These are phyloP conservation scores for Fusarium lateritium DNA, from an alignment of 2,329 filamentous ascomycete genomes.

Conservation along the genomic window DNA sequence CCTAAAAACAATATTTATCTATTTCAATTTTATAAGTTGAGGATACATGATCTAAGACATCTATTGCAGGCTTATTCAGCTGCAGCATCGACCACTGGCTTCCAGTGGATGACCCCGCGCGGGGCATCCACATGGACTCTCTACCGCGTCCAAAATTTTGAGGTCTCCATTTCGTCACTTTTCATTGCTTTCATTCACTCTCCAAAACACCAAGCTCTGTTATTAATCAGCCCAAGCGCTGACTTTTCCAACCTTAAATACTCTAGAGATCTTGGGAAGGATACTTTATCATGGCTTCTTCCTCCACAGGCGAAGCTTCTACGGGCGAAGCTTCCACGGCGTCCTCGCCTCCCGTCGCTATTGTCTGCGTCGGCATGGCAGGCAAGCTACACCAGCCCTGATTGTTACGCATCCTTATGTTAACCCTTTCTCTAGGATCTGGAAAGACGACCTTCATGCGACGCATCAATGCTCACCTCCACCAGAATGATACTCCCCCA, in stretches of 20 bases:
- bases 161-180: slow-evolving; percentile 43
- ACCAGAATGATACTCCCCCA: slow-evolving; percentile 83
- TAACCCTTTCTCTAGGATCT: slow-evolving; percentile 70
- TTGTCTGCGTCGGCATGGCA: slow-evolving; percentile 98
- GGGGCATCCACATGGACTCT: slow-evolving; percentile 44
- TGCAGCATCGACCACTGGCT: slow-evolving; percentile 15
- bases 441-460: slow-evolving; percentile 99
- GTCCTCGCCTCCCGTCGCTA: slow-evolving; percentile 74
- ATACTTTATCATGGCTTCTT: slow-evolving; percentile 52
- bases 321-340: slow-evolving; percentile 48
- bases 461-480: slow-evolving; percentile 93
- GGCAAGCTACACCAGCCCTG: slow-evolving; percentile 63
- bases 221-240: not conserved
- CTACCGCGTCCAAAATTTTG: slow-evolving; percentile 44
- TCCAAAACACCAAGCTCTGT: slow-evolving; percentile 6
- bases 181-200: slow-evolving; percentile 18
- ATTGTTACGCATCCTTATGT: slow-evolving; percentile 12
- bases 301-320: slow-evolving; percentile 47
- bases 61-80: slow-evolving; percentile 32
- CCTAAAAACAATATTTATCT: too few species aligned
- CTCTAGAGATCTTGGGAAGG: not conserved
- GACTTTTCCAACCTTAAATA: not conserved
- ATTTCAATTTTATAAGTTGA: not conserved
- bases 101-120: slow-evolving; percentile 48
- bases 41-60: not conserved